A percentile compares a stretch with the other conserved stretches of the same genome.
phyloP scores from a whole-genome alignment of 2,329 filamentous ascomycete species.

The Orbilia javanica region DNA sequence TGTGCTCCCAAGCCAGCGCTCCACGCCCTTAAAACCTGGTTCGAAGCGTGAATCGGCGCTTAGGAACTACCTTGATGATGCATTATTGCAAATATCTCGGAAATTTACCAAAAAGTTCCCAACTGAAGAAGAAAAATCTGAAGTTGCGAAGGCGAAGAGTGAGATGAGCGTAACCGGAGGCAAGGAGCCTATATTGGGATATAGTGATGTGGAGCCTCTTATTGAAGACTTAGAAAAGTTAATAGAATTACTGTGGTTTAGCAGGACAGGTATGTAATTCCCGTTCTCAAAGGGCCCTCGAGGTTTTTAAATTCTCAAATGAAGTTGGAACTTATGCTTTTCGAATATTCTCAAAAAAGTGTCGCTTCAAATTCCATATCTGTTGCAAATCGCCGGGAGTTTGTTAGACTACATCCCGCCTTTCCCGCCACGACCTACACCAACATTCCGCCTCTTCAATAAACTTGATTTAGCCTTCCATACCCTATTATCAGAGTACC shows the following conservation, averaged over 20 bases:
- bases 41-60: constrained; percentile 49
- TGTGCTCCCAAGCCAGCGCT: constrained; percentile 49
- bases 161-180: neutral
- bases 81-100: constrained; percentile 53
- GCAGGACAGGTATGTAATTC: constrained; percentile 39
- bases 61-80: constrained; percentile 53
- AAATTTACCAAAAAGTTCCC: constrained; percentile 58
- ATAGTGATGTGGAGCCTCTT: constrained; percentile 53
- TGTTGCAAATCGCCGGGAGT: constrained; percentile 45
- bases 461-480: constrained; percentile 57
- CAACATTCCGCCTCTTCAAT: constrained; percentile 53
- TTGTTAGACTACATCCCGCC: constrained; percentile 53
- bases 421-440: constrained; percentile 44
- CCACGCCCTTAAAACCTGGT: constrained; percentile 45
- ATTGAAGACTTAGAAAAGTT: constrained; percentile 43
- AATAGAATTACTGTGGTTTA: constrained; percentile 53
- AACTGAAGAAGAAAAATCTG: constrained; percentile 47
- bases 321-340: neutral
- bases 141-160: neutral
- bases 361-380: constrained; percentile 50
- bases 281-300: neutral
- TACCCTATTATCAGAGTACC: constrained; percentile 35
- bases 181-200: constrained; percentile 35
- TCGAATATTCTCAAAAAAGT: constrained; percentile 5
- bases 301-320: neutral